These are phyloP conservation scores for Gossypium ekmanianum DNA, from an alignment of 345 rosid species.

Conservation along the genomic window DNA sequence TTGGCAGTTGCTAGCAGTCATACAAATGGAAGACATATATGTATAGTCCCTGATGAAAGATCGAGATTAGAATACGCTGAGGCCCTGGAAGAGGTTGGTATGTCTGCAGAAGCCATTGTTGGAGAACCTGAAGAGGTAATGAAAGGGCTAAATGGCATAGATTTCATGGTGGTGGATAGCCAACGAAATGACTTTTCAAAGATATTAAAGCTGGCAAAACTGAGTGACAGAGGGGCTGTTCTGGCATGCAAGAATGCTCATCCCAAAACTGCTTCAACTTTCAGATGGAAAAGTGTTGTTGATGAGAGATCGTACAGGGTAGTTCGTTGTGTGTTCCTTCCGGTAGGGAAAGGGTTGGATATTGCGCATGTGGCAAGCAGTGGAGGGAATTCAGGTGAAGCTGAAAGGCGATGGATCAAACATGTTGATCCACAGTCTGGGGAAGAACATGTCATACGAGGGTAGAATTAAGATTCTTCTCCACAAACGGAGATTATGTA, in stretches of 20 bases:
- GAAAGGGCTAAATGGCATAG: conserved; percentile 52
- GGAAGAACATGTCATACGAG: conserved; percentile 71
- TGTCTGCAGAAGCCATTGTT: conserved; percentile 47
- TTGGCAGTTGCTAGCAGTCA: conserved; percentile 64
- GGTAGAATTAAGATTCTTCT: conserved; percentile 18
- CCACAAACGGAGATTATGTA: neutral
- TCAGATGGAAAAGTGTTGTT: conserved; percentile 57
- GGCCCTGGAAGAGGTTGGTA: conserved; percentile 40
- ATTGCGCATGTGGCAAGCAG: conserved; percentile 66
- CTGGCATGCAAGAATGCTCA: conserved; percentile 72
- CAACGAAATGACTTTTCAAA: conserved; percentile 44
- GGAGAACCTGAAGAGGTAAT: conserved; percentile 44
- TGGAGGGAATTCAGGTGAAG: conserved; percentile 28
- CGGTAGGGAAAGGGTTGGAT: conserved; percentile 83
- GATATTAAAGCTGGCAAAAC: conserved; percentile 48
- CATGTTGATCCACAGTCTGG: conserved; percentile 78
- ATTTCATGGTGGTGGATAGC: conserved; percentile 82
- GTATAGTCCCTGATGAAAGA: conserved; percentile 62
- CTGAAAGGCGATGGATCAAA: conserved; percentile 58
- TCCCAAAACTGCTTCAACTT: conserved; percentile 35
- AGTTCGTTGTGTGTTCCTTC: conserved; percentile 70
- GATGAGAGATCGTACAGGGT: conserved; percentile 49
- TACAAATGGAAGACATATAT: conserved; percentile 69
- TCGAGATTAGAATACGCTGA: conserved; percentile 52
- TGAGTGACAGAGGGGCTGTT: conserved; percentile 72